Conservation (phyloP, 1,284 basidiomycete genomes). For the Porogramme epimiltina region DNA sequence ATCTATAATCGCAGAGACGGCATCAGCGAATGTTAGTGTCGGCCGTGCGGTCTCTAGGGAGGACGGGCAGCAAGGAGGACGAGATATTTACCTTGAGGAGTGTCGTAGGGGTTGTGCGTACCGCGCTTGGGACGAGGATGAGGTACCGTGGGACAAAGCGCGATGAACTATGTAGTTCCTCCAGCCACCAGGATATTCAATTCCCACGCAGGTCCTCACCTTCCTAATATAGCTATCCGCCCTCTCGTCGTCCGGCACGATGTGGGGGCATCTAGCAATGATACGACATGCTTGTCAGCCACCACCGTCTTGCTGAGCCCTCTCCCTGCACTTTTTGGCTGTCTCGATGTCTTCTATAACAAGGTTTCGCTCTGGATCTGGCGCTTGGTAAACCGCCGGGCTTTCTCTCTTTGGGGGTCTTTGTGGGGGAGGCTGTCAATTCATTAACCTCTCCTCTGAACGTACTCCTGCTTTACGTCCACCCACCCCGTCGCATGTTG, state of each 20-base stretch:
- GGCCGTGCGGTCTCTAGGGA: slow-evolving; percentile 5
- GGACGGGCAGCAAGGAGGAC: slow-evolving; percentile 5
- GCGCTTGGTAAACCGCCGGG: slow-evolving; percentile 5
- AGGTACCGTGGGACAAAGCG: slow-evolving; percentile 31
- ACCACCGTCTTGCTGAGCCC: slow-evolving; percentile 4
- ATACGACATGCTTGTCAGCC: neutral
- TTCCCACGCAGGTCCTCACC: slow-evolving; percentile 21
- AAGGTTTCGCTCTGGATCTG: slow-evolving; percentile 9
- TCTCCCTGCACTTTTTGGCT: neutral
- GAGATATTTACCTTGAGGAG: slow-evolving; percentile 36
- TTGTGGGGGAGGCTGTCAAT: slow-evolving; percentile 16
- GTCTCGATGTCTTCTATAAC: slow-evolving; percentile 6
- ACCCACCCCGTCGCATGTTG: slow-evolving; percentile 17
- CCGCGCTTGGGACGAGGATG: slow-evolving; percentile 28
- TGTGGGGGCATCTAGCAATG: slow-evolving; percentile 2
- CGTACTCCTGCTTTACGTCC: slow-evolving; percentile 1
- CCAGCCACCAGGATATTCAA: slow-evolving; percentile 33
- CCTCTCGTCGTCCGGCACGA: slow-evolving; percentile 16
- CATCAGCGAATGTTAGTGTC: slow-evolving; percentile 6
- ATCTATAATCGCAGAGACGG: slow-evolving; percentile 22
- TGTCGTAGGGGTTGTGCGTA: slow-evolving; percentile 34
- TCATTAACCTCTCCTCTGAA: slow-evolving; percentile 3
- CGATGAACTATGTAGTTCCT: slow-evolving; percentile 29
- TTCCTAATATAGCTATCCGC: slow-evolving; percentile 17
- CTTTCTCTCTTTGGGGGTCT: slow-evolving; percentile 15